Evolutionary conservation across 805 yeast genomes (phyloP).

Genomic region (Kazachstania africana): DNA sequence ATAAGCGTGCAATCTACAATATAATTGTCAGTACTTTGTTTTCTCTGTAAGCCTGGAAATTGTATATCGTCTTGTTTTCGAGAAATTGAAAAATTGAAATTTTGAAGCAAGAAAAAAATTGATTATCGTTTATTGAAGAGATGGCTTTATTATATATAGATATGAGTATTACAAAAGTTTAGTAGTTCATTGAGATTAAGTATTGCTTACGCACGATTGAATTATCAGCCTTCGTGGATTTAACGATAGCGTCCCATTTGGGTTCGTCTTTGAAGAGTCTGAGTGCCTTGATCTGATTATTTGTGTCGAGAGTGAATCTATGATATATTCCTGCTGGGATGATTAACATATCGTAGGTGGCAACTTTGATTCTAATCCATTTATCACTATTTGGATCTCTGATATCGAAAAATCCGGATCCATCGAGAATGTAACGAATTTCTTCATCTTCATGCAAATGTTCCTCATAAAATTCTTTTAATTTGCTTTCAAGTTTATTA

Average conservation of each 20-base stretch:
- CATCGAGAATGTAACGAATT: conserved; percentile 79
- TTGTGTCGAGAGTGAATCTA: conserved; percentile 66
- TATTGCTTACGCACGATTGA: conserved; percentile 38
- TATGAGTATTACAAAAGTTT: too few relatives aligned
- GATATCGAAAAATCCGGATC: conserved; percentile 87
- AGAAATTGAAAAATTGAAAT: too few relatives aligned
- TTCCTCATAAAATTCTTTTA: conserved; percentile 63
- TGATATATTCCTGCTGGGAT: conserved; percentile 93
- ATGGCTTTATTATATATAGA: too few relatives aligned
- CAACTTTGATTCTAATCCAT: conserved; percentile 71
- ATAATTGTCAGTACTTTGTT: too few relatives aligned
- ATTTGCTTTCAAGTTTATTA: conserved; percentile 51
- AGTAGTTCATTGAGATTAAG: conserved; percentile 22
- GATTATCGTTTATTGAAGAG: too few relatives aligned
- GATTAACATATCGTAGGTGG: conserved; percentile 51
- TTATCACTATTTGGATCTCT: conserved; percentile 40
- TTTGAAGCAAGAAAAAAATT: too few relatives aligned
- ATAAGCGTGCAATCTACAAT: too few relatives aligned
- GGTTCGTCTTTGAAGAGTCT: conserved; percentile 90
- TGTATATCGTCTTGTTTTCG: too few relatives aligned
- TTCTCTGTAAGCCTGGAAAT: too few relatives aligned
- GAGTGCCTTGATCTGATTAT: conserved; percentile 59
- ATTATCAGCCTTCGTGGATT: conserved; percentile 41
- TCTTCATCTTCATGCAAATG: conserved; percentile 97
- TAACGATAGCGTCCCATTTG: conserved; percentile 81